These are phyloP conservation scores for Pezicula neosporulosa DNA, from an alignment of 2,329 filamentous ascomycete species.

Conservation along the genomic window DNA sequence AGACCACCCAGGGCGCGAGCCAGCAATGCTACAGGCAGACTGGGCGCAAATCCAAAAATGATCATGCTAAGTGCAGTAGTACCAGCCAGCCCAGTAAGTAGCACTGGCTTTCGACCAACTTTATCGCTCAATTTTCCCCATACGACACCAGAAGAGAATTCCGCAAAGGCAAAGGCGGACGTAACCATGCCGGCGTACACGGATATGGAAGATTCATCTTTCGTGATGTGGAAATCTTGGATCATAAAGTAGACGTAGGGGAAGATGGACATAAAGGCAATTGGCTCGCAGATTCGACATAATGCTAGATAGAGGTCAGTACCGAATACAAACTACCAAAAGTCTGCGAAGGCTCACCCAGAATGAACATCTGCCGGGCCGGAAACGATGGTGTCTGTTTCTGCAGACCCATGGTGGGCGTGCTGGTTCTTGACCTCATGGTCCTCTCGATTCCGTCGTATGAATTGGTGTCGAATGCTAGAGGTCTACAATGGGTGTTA, in stretches of 20 bases:
- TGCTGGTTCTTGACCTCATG: not conserved
- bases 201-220: conserved; percentile 75
- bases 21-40: conserved; percentile 75
- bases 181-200: conserved; percentile 96
- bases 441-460: not conserved
- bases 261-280: conserved; percentile 99
- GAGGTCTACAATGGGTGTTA: too few relatives aligned
- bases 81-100: conserved; percentile 84
- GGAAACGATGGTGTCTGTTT: conserved; percentile 35
- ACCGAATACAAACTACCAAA: too few relatives aligned
- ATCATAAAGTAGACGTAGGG: conserved; percentile 99
- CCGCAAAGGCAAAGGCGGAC: conserved; percentile 91
- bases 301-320: conserved; percentile 53
- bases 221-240: conserved; percentile 80
- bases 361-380: conserved; percentile 46
- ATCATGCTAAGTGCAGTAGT: conserved; percentile 94
- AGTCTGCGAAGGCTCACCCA: conserved; percentile 36
- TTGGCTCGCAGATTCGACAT: conserved; percentile 95
- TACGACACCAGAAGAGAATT: conserved; percentile 87
- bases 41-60: conserved; percentile 86
- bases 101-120: conserved; percentile 87
- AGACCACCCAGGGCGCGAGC: conserved; percentile 87
- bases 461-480: not conserved
- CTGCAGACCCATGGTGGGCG: conserved; percentile 22
- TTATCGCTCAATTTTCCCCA: conserved; percentile 93